Base-by-base conservation (phyloP, 805 yeast species). In the Metschnikowia amazonensis region DNA sequence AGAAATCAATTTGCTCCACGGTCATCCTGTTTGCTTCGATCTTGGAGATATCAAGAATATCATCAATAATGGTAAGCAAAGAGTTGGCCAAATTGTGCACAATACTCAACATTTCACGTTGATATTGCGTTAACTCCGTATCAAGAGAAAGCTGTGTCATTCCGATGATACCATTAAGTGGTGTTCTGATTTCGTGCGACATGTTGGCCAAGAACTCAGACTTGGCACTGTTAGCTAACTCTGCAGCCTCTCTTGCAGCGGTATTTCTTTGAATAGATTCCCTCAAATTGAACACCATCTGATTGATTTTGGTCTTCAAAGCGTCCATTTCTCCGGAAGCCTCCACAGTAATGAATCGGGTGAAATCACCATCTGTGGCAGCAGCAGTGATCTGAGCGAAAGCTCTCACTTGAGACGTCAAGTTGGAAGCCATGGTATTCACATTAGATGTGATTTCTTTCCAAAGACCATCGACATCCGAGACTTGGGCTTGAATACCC, bases 21-120 rank as follows among this genome's bases (percentile, higher is more conserved):
- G 95, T 88, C 96, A 88, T 89, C 65, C 95, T 75, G 65, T 88
- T 88, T 24, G 96, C 96, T 65, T 88, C 96, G 66, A 88, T 88
- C 77, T 88, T 88, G 45, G 96, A 88, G 60, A 88, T 88, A 80
- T 88, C 96, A 56, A 88, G 74, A 57, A 88, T 88, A 63, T 88
- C 96, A 62, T 88, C 96, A 56, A 88, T 88, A 53, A 88, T 88
- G 0, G 95, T 88, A 57, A 88, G 74, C 55, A 88, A 71, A 1
- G 95, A 86, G 62, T 86, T 88, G 14, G 95, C 95, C 56, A 88
- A 72, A 60, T 87, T 88, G 67, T 87, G 94, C 20, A 88, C 96
- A 60, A 89, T 88, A 13, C 90, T 82, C 55, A 88, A 69, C 96
- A 88, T 88, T 66, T 88, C 96, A 51, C 96, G 77, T 65, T 88